A percentile compares a stretch with the other conserved stretches of the same genome.
These are phyloP conservation scores for Corylus avellana DNA, from an alignment of 306 rosid genomes.

Conservation along the genomic window DNA sequence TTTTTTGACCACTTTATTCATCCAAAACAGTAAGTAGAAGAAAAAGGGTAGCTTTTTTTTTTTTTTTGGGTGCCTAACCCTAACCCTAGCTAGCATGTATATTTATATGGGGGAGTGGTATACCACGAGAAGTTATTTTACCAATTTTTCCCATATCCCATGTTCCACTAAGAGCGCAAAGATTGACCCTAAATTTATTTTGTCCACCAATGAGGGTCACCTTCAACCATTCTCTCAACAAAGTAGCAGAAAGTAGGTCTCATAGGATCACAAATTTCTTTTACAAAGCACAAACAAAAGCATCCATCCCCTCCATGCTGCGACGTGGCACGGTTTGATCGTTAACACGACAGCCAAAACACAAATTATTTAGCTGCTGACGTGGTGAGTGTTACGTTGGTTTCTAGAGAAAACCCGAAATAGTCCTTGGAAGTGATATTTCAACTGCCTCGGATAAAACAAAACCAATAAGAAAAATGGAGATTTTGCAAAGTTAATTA, in stretches of 20 bases:
- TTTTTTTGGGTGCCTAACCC: conserved; percentile 42
- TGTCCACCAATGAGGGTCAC: conserved; percentile 32
- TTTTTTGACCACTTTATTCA: conserved; percentile 11
- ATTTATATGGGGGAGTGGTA: conserved; percentile 29
- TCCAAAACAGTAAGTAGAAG: conserved; percentile 1
- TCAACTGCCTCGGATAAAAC: conserved; percentile 46
- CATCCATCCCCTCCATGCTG: conserved; percentile 24
- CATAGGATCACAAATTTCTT: conserved; percentile 8
- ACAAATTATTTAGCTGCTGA: too few species aligned
- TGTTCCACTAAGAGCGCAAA: conserved; percentile 31
- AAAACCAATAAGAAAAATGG: not conserved
- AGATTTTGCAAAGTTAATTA: not conserved
- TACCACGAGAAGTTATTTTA: conserved; percentile 38
- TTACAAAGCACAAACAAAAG: conserved; percentile 14
- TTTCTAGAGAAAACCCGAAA: conserved; percentile 15
- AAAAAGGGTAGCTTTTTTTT: conserved; percentile 1
- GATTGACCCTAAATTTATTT: conserved; percentile 29
- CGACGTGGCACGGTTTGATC: conserved; percentile 38
- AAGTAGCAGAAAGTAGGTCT: too few species aligned
- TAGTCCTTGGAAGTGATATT: conserved; percentile 53
- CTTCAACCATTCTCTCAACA: too few species aligned
- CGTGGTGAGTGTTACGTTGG: too few species aligned
- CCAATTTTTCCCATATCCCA: conserved; percentile 30
- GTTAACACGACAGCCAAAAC: conserved; percentile 9
- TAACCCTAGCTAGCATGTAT: conserved; percentile 56